Base-by-base conservation (phyloP, 2,329 filamentous ascomycete genomes). In the Scedosporium aurantiacum region DNA sequence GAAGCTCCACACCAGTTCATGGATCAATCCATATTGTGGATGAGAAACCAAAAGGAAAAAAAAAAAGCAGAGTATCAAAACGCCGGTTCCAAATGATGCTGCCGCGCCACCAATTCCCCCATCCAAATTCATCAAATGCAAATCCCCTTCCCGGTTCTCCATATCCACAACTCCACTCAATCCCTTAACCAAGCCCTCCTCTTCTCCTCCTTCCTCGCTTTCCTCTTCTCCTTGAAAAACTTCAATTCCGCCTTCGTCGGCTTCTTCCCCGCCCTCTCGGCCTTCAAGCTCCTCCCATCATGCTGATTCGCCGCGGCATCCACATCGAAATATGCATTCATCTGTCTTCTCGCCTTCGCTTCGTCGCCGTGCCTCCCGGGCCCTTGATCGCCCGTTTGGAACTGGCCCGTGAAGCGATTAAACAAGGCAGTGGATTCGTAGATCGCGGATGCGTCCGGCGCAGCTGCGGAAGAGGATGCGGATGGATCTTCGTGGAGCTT, bases 271-370 rank as follows among this genome's bases (percentile, higher is more conserved):
- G 89, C 86, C 61, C 94, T 82, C 78, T 99, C 94, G 1, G 91
- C 94, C 75, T 93, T 95, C 63, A 99, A 78, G 70, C 92, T 97
- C 63, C 88, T 84, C 1, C 94, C 94, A 67, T 96, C 88, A 70
- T 99, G 92, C 62, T 84, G 84, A 70, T 96, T 97, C 4, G 92
- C 93, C 2, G 91, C 92, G 4, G 91, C 90, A 72, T 97, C 92
- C 52, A 97, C 92, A 71, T 99, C 93, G 72, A 97, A 99, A 75
- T 88, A 97, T 47, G 91, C 90, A 70, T 90, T 89, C 88, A 97
- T 89, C 76, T 97, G 94, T 54, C 94, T 82, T 59, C 80, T 81
- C 63, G 88, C 88, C 79, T 96, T 97, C 70, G 90, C 89, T 70
- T 95, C 91, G 69, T 96, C 91, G 67, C 85, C 88, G 77, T 92